Percentiles rank a stretch among this genome's conserved stretches.
phyloP scores from a whole-genome alignment of 495 filamentous ascomycete species.

The Penicillium macrosclerotiorum region DNA sequence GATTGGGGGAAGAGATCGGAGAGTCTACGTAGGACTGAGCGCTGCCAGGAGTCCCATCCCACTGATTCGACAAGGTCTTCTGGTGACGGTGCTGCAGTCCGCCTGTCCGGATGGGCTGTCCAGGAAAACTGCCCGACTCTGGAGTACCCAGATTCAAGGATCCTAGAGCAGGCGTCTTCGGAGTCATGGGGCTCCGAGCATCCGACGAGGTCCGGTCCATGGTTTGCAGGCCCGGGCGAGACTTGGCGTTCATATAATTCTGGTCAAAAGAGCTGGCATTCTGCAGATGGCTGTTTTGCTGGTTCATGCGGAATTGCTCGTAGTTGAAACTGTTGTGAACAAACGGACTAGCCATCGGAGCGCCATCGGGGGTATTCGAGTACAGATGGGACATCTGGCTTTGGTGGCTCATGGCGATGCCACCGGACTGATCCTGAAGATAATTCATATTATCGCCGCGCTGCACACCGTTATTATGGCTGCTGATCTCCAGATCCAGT shows the following conservation, averaged over 20 bases:
- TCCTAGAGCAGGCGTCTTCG: conserved; percentile 65
- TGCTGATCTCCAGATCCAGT: conserved; percentile 50
- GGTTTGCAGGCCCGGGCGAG: conserved; percentile 57
- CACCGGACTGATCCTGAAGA: conserved; percentile 46
- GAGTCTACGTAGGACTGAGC: conserved; percentile 77
- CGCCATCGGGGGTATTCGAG: conserved; percentile 83
- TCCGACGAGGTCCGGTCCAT: conserved; percentile 71
- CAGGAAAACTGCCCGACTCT: conserved; percentile 66
- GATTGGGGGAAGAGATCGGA: conserved; percentile 69
- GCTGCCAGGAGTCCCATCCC: conserved; percentile 78
- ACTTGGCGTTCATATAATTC: conserved; percentile 46
- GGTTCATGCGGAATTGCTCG: conserved; percentile 64
- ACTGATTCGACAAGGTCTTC: conserved; percentile 78
- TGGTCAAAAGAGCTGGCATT: conserved; percentile 53
- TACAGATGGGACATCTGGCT: conserved; percentile 67
- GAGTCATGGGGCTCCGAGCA: conserved; percentile 74
- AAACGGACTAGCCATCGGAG: conserved; percentile 85
- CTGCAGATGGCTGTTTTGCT: conserved; percentile 53
- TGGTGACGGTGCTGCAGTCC: conserved; percentile 66
- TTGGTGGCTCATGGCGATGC: conserved; percentile 49
- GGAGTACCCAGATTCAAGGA: conserved; percentile 59
- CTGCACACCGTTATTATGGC: conserved; percentile 41
- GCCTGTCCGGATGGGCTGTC: conserved; percentile 68
- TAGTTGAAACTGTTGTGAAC: conserved; percentile 69
- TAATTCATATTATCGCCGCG: conserved; percentile 42